Evolutionary conservation across 2,329 filamentous ascomycete genomes (phyloP).

Genomic region (Penicillium sp.): DNA sequence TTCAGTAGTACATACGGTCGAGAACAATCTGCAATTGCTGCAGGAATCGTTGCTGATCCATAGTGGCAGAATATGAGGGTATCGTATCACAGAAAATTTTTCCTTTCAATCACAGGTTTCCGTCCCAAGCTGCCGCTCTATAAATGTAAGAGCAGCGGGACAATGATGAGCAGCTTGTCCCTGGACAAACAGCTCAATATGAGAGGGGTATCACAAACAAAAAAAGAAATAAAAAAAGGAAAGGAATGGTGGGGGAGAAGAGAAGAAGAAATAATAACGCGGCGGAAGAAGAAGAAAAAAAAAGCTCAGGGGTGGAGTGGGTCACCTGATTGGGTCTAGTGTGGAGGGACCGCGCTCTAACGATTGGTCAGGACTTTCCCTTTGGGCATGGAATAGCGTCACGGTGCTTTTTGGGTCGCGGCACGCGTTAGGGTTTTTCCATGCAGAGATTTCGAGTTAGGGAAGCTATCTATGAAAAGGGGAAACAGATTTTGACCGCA

Average conservation of each 20-base stretch:
- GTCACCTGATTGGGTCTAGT: conserved; percentile 19
- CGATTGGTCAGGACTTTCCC: conserved; percentile 1
- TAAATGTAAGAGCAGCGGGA: conserved; percentile 14
- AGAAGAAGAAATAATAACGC: conserved; percentile 12
- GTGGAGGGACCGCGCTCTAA: conserved; percentile 6
- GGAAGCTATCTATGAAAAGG: background rate
- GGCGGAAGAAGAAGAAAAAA: conserved; percentile 14
- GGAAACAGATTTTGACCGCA: background rate
- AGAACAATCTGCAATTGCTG: conserved; percentile 84
- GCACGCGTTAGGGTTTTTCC: background rate
- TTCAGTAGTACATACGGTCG: conserved; percentile 65
- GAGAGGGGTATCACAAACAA: conserved; percentile 33
- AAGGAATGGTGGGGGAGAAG: conserved; percentile 19
- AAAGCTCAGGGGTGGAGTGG: conserved; percentile 21
- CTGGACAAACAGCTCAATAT: conserved; percentile 30
- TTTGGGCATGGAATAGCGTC: background rate
- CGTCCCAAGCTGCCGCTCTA: conserved; percentile 13
- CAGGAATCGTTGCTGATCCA: conserved; percentile 83
- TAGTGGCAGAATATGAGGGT: conserved; percentile 40
- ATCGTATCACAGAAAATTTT: conserved; percentile 8
- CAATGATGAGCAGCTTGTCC: conserved; percentile 30
- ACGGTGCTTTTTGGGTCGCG: background rate
- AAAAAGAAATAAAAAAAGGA: conserved; percentile 21
- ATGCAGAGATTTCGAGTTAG: background rate
- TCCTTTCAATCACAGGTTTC: background rate